phyloP scores from a whole-genome alignment of 2,329 filamentous ascomycete genomes.

The Cercospora canescens region DNA sequence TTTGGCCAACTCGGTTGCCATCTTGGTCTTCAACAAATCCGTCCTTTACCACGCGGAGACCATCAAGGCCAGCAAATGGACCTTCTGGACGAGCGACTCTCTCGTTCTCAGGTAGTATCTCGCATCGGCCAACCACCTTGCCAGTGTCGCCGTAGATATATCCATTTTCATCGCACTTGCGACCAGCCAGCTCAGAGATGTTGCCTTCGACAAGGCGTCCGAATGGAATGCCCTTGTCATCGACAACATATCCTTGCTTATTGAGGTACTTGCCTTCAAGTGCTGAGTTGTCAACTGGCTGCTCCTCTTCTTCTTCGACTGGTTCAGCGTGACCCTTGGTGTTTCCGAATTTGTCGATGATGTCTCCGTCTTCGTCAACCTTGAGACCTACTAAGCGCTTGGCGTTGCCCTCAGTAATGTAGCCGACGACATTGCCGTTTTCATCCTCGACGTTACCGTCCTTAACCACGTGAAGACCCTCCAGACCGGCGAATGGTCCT shows the following conservation, averaged over 20 bases:
- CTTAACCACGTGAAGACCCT: conserved; percentile 65
- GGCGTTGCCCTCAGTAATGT: conserved; percentile 68
- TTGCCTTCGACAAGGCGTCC: conserved; percentile 59
- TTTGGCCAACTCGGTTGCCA: conserved; percentile 72
- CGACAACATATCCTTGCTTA: conserved; percentile 61
- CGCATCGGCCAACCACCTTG: conserved; percentile 58
- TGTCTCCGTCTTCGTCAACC: conserved; percentile 81
- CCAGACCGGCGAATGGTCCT: conserved; percentile 67
- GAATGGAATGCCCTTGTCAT: conserved; percentile 55
- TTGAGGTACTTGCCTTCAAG: conserved; percentile 57
- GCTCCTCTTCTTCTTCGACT: conserved; percentile 44
- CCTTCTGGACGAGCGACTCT: conserved; percentile 61
- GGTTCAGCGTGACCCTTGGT: conserved; percentile 63
- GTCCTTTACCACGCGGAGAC: conserved; percentile 67
- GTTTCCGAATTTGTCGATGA: conserved; percentile 72
- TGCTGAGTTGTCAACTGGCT: conserved; percentile 51
- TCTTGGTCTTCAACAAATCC: conserved; percentile 76
- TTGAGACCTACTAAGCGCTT: conserved; percentile 71
- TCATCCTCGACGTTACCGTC: conserved; percentile 73
- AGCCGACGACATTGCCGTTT: conserved; percentile 75
- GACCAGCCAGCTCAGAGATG: conserved; percentile 57
- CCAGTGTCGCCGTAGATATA: conserved; percentile 58
- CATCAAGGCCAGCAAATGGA: conserved; percentile 67
- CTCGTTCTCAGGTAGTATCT: conserved; percentile 59
- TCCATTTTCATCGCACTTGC: conserved; percentile 57